Percentiles rank a stretch among this genome's conserved stretches.
These are phyloP conservation scores for Aureobasidium sp. DNA, from an alignment of 2,329 filamentous ascomycete genomes.

Conservation along the genomic window DNA sequence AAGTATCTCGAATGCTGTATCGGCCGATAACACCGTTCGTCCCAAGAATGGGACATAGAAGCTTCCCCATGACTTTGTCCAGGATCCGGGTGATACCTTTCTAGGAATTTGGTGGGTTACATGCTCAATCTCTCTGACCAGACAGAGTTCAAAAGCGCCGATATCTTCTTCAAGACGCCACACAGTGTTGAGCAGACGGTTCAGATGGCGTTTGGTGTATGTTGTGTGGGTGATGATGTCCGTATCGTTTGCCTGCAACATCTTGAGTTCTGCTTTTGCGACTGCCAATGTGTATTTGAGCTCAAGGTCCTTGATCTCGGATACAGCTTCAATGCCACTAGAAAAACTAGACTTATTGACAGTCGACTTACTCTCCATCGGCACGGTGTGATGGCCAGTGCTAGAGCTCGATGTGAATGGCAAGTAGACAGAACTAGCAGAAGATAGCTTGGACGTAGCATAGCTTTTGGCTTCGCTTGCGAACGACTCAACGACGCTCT, in stretches of 20 bases:
- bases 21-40: background rate
- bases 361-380: background rate
- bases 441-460: background rate
- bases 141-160: background rate
- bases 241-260: background rate
- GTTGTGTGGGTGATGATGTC: background rate
- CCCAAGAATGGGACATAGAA: background rate
- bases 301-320: slow-evolving; percentile 2
- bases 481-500: background rate
- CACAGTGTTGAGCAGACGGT: background rate
- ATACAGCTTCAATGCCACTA: background rate
- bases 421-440: background rate
- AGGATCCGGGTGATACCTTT: background rate
- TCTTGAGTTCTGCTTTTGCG: background rate
- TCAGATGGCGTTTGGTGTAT: background rate
- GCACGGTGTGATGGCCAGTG: background rate
- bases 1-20: background rate
- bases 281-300: background rate
- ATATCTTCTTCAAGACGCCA: background rate
- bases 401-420: background rate
- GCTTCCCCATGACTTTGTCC: background rate
- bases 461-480: background rate
- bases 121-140: background rate
- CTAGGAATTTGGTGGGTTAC: background rate
- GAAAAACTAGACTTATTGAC: background rate